These are phyloP conservation scores for Sporothrix globosa DNA, from an alignment of 2,329 filamentous ascomycete species.

Conservation along the genomic window DNA sequence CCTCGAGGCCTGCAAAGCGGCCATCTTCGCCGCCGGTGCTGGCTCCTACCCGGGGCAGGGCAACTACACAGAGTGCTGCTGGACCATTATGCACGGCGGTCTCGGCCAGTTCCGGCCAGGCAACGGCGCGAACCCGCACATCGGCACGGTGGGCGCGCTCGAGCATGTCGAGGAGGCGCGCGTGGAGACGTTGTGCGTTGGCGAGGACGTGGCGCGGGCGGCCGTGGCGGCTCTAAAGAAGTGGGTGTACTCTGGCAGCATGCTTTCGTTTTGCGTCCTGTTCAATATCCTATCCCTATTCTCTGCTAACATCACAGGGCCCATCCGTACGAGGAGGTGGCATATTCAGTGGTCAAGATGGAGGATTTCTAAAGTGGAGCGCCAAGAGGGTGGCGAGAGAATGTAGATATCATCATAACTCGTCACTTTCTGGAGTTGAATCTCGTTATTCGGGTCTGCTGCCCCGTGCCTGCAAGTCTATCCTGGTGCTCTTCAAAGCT, in stretches of 20 bases:
- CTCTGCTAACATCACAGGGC: conserved; percentile 43
- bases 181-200: conserved; percentile 65
- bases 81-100: conserved; percentile 53
- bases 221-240: conserved; percentile 67
- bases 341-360: conserved; percentile 53
- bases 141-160: conserved; percentile 57
- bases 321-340: conserved; percentile 58
- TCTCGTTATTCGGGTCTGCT: conserved; percentile 6
- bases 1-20: conserved; percentile 56
- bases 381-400: not conserved
- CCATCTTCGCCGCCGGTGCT: conserved; percentile 62
- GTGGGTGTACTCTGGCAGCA: conserved; percentile 47
- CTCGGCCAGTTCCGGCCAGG: conserved; percentile 67
- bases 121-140: conserved; percentile 62
- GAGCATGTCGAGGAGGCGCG: conserved; percentile 64
- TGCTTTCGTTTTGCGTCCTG: not conserved
- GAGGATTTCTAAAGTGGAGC: conserved; percentile 49
- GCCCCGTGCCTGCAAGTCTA: not conserved
- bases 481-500: not conserved
- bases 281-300: not conserved
- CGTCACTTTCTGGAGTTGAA: conserved; percentile 24
- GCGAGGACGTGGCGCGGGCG: conserved; percentile 58
- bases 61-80: conserved; percentile 61
- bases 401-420: not conserved
- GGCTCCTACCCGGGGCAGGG: conserved; percentile 53